Base-by-base conservation (phyloP, 495 filamentous ascomycete genomes). In the Penicillium nucicola region DNA sequence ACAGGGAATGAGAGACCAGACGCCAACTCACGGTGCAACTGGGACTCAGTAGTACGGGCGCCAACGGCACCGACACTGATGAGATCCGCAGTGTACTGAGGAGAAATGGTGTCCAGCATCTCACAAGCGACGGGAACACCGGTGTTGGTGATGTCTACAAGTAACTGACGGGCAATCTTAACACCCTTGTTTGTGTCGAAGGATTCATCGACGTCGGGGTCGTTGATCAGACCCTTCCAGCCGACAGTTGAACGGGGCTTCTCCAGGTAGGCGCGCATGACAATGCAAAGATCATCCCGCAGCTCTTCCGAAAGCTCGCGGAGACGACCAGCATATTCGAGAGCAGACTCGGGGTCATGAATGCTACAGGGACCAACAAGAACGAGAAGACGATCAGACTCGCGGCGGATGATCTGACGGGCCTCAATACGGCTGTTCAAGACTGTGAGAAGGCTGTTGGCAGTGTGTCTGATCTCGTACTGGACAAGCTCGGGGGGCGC, bases 141-240 rank as follows among this genome's bases (percentile, higher is more conserved):
- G 50, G 76, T 69, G 34, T 75, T 74, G 30, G 91, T 96, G 42
- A 97, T 75, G 57, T 96, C 86, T 54, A 82, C 78, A 79, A 95
- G 96, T 55, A 97, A 77, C 70, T 92, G 81, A 42, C 92, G 72
- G 19, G 85, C 88, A 39, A 92, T 80, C 15, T 89, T 81, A 36
- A 97, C 80, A n/a, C 92, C 92, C 77, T 97, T 96, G 81, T 97
- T 97, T 78, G 96, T 96, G 76, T 93, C 80, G 84, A 84, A 96
- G 66, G 85, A 88, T 67, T 92, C 84, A 66, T 97, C 88, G 68
- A 97, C 92, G 58, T 97, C 90, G 2, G 92, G 92, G 64, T 97
- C 92, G 68, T 97, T 96, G 76, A 96, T 95, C 56, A 97, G 78
- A 19, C 92, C 92, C 70, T 97, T 97, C 92, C 92, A 97, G 53